Evolutionary conservation across 2,329 filamentous ascomycete genomes (phyloP).

Genomic region (Ophioceras dolichostomum): DNA sequence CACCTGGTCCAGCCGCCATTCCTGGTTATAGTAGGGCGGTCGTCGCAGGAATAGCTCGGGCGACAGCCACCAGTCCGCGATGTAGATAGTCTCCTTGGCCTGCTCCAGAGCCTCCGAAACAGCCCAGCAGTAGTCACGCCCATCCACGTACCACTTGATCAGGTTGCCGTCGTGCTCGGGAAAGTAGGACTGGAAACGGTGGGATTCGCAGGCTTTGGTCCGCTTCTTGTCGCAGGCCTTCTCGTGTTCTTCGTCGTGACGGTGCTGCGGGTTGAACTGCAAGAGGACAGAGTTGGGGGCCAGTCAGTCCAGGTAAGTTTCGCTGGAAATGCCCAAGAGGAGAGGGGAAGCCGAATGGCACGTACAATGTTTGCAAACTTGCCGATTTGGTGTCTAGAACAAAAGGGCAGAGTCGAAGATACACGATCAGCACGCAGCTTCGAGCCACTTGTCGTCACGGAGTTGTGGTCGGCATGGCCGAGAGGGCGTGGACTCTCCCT

Average conservation of each 20-base stretch:
- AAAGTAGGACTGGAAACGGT: constrained; percentile 85
- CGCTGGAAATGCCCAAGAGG: no score
- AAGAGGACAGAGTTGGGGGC: no score
- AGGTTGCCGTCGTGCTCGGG: constrained; percentile 76
- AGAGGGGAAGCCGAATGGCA: no score
- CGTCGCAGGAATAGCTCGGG: constrained; percentile 78
- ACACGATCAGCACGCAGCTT: no score
- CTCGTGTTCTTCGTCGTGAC: constrained; percentile 90
- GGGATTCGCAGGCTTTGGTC: constrained; percentile 52
- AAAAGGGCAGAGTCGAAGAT: no score
- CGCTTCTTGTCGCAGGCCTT: constrained; percentile 73
- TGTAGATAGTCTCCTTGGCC: constrained; percentile 89
- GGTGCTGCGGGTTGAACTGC: constrained; percentile 73
- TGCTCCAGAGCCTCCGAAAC: constrained; percentile 83
- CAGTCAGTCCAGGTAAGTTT: no score
- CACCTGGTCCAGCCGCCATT: constrained; percentile 77
- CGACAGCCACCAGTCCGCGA: constrained; percentile 94
- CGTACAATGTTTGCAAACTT: constrained; percentile 50
- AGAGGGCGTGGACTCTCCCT: no score
- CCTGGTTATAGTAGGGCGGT: constrained; percentile 68
- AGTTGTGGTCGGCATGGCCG: no score
- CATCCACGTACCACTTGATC: constrained; percentile 96
- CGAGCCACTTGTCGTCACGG: no score
- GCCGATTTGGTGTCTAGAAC: constrained; percentile 41
- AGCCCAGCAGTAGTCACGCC: constrained; percentile 88